Evolutionary conservation across 1,139 yeast species (phyloP), one percentile per base, ranked within the genome.

Genomic region (Pichia norvegensis): DNA sequence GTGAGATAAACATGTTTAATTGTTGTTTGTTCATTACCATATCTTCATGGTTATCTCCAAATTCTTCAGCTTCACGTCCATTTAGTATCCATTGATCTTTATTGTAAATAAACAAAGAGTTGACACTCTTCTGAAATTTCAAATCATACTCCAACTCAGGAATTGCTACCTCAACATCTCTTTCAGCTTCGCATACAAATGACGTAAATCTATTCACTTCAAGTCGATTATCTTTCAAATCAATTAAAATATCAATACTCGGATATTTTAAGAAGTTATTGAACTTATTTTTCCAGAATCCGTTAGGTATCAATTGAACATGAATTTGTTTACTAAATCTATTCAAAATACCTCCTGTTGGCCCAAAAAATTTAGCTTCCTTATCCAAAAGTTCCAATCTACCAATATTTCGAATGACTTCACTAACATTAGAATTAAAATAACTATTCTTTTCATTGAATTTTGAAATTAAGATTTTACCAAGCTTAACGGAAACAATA

Each of bases 231-330:
- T 64, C 66, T 45, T 62, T 63, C 40, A 74, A 57, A 40, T 68
- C 70, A 47, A 72, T 63, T 70, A 77, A 70, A 21, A 76, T 59
- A 54, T 76, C 80, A 29, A 76, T 64, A 13, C 76, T 73, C 1
- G 81, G 81, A 46, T 67, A 68, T 38, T 64, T 61, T 19, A 55
- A 55, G 11, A 53, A 53, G 21, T 52, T 46, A 10, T 53, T 57
- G 20, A 54, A 53, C 4, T 44, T 29, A 13, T 45, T 44, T 17
- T 58, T 55, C 29, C 52, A 54, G 49, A 62, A 67, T 10, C 73
- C 69, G 38, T 75, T 67, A 0, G 82, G 80, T 20, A 67, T 53
- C 49, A 76, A 68, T 51, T 67, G 68, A 48, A 77, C 54, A 53
- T 74, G 77, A 19, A 74, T 56, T 17, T 62, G 61, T 49, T 67